phyloP scores from a whole-genome alignment of 1,284 basidiomycete species.

The Tremellales sp. region DNA sequence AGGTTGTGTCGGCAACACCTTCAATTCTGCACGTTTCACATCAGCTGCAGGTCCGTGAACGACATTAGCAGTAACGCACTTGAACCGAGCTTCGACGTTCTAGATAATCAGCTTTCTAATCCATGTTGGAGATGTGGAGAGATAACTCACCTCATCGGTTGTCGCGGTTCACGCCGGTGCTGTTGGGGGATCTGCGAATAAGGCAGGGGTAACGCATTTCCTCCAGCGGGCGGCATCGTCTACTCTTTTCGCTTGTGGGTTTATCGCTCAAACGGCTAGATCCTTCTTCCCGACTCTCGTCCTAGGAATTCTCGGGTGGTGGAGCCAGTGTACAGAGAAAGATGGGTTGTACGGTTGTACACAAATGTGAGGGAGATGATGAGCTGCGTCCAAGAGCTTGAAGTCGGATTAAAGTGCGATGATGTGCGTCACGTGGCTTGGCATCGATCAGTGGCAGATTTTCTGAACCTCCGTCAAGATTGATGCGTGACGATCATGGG shows the following conservation, averaged over 20 bases:
- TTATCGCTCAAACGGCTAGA: not conserved
- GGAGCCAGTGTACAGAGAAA: not conserved
- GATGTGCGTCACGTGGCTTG: not conserved
- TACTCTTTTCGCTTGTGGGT: not conserved
- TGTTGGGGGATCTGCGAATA: constrained; percentile 39
- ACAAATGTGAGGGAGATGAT: not conserved
- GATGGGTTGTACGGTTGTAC: not conserved
- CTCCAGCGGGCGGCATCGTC: not conserved
- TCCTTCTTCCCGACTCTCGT: not conserved
- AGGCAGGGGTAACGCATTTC: constrained; percentile 39
- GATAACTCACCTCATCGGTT: constrained; percentile 45
- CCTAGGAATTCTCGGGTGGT: no score
- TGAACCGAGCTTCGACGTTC: constrained; percentile 63
- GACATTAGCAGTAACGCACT: constrained; percentile 21
- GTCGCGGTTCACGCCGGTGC: constrained; percentile 40
- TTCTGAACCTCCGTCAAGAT: no score
- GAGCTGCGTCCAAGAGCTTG: not conserved
- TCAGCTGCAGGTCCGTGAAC: no score
- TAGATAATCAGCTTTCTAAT: constrained; percentile 13
- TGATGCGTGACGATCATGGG: no score
- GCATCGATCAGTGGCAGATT: not conserved
- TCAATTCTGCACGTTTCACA: constrained; percentile 63
- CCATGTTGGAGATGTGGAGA: not conserved
- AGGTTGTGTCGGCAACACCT: constrained; percentile 88
- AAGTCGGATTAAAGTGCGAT: not conserved